Evolutionary conservation across 192 early-diverging fungal genomes (phyloP), one percentile per base, ranked within the genome.

Genomic region (Backusella tuberculispora): DNA sequence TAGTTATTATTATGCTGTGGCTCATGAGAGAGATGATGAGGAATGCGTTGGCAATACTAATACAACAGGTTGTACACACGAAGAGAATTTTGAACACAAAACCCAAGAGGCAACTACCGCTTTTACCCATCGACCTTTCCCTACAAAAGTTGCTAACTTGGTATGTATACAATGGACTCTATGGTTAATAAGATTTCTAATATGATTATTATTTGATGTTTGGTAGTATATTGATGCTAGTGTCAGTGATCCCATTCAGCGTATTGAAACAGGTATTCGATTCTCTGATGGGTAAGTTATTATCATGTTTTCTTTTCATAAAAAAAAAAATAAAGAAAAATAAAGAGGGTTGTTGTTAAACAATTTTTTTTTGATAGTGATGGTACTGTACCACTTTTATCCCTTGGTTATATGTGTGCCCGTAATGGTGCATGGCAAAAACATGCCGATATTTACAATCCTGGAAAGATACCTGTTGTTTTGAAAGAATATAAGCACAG

Each of bases 361-460:
- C 10, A 63, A 34, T 60, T 15, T 63, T 15, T 45, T 14, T 46
- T 26, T 71, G 75, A 81, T 68, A 94, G 95, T 41, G 96, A 97
- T 77, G 94, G 92, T 17, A 97, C 95, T 0, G 96, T 97, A 0
- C 96, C 96, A 0, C 79, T 97, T 17, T 56, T 97, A 40, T 95
- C 94, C 7, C 83, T 92, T 3, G 94, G 94, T 3, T 96, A 95
- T 79, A 97, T 97, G 96, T 95, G 94, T 72, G 85, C 86, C 10
- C 82, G 86, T 19, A 76, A 75, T 38, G 79, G 79, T 42, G 95
- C 91, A 9, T 97, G 96, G 96, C 86, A 84, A 48, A 88, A 92
- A 76, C 77, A 85, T 21, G 76, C 81, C 10, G 83, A 86, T 15
- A 82, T 92, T 66, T 96, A 92, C 70, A 97, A 97, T 77, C 96